Percentiles rank a stretch among this genome's conserved stretches.
phyloP scores from a whole-genome alignment of 768 basidiomycete genomes.

The Lentinula lateritia region DNA sequence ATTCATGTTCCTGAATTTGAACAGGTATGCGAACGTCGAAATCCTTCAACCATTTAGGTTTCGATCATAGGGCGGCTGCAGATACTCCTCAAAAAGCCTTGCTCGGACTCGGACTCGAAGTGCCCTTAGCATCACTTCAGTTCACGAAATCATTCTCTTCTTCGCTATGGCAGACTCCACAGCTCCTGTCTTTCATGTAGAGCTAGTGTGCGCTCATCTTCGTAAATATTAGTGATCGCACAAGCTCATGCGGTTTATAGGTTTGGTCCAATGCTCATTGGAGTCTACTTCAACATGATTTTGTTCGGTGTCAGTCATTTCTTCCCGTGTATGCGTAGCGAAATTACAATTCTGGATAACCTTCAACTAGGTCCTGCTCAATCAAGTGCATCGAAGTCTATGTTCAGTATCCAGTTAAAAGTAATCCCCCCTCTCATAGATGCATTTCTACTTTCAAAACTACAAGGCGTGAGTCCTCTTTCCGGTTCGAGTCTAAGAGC shows the following conservation, averaged over 20 bases:
- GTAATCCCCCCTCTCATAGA: not conserved
- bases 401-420: not conserved
- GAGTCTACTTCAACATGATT: constrained; percentile 4
- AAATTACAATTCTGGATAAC: not conserved
- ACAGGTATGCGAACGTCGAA: not conserved
- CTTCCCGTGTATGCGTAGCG: not conserved
- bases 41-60: not conserved
- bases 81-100: not conserved
- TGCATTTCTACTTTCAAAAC: constrained; percentile 1
- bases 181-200: constrained; percentile 1
- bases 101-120: not conserved
- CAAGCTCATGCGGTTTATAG: not conserved
- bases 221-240: not conserved
- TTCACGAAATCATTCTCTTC: not conserved
- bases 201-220: not conserved
- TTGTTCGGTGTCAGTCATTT: not conserved
- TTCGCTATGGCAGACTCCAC: not conserved
- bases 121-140: not conserved
- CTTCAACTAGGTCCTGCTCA: not conserved
- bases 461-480: constrained; percentile 3
- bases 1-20: not conserved
- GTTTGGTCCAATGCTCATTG: constrained; percentile 7
- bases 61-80: not conserved
- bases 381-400: not conserved
- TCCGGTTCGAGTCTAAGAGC: not conserved